Percentiles rank a stretch among this genome's conserved stretches.
phyloP scores from a whole-genome alignment of 1,284 basidiomycete species.

The Ceratobasidium sp. region DNA sequence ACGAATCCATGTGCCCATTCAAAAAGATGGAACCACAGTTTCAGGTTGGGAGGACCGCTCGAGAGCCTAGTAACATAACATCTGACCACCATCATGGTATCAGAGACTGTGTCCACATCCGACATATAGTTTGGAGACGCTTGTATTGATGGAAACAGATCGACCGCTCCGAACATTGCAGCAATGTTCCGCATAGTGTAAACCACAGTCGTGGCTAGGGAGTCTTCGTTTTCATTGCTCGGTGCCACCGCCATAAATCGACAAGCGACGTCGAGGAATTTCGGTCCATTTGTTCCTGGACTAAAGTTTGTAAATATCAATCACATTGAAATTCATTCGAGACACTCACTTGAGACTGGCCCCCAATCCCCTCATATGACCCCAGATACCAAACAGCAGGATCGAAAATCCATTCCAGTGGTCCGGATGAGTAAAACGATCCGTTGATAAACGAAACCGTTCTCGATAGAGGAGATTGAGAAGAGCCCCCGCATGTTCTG shows the following conservation, averaged over 20 bases:
- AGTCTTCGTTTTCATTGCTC: background rate
- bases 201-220: background rate
- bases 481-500: background rate
- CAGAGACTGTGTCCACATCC: no score
- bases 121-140: no score
- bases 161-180: no score
- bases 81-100: background rate
- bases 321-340: background rate
- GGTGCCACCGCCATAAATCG: background rate
- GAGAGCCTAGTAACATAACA: background rate
- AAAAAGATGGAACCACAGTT: background rate
- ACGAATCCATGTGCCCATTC: conserved; percentile 6
- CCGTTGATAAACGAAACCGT: background rate
- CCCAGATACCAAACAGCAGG: background rate
- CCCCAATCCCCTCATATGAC: background rate
- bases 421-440: background rate
- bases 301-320: background rate
- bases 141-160: no score
- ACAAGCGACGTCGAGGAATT: background rate
- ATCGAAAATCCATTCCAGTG: background rate
- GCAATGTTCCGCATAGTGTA: conserved; percentile 13
- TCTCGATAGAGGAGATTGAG: background rate
- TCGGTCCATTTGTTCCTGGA: background rate
- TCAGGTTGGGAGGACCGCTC: background rate
- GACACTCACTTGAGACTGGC: background rate